Evolutionary conservation across 2,329 filamentous ascomycete genomes (phyloP), one percentile per base, ranked within the genome.

Genomic region (Colletotrichum sojae): DNA sequence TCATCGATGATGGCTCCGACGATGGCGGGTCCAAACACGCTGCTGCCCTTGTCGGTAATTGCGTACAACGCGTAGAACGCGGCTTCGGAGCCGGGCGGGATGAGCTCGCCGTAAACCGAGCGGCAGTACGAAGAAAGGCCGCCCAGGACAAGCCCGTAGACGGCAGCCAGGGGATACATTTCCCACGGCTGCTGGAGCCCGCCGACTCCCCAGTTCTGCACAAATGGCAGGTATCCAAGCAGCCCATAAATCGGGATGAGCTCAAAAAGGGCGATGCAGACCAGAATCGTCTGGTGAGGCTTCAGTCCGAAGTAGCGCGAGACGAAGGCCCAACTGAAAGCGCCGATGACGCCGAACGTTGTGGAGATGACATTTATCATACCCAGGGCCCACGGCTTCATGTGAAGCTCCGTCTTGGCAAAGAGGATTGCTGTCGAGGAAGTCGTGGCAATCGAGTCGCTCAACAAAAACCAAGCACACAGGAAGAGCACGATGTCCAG

Each of bases 41-140:
- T 97, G 22, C 93, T 96, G 1, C 95, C 95, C 80, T 99, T 99
- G 79, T 99, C 96, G 2, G 96, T 98, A 72, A 98, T 98, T 43
- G 96, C 96, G 77, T 98, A 99, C 2, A 99, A 85, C 0, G 95
- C 95, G 78, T 97, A 99, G 77, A 99, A 99, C 0, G 95, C 95
- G 0, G 96, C 95, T 81, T 99, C 96, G 36, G 92, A 97, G 4
- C 96, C 96, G 0, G 94, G 94, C 1, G 96, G 96, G 63, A 99
- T 97, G 65, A 99, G 86, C 79, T 98, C 95, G 46, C 94, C 95
- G 77, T 94, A 99, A 5, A 99, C 86, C 70, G 93, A 95, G 49
- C 96, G 91, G 77, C 96, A 98, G 80, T 98, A 98, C 25, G 92
- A 92, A 67, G 93, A 94, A 48, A 99, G 83, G 0, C 96, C 96